Percentiles rank a stretch among this genome's conserved stretches.
Evolutionary conservation across 2,329 filamentous ascomycete genomes (phyloP).

Genomic region (Xylariomycetidae sp.): DNA sequence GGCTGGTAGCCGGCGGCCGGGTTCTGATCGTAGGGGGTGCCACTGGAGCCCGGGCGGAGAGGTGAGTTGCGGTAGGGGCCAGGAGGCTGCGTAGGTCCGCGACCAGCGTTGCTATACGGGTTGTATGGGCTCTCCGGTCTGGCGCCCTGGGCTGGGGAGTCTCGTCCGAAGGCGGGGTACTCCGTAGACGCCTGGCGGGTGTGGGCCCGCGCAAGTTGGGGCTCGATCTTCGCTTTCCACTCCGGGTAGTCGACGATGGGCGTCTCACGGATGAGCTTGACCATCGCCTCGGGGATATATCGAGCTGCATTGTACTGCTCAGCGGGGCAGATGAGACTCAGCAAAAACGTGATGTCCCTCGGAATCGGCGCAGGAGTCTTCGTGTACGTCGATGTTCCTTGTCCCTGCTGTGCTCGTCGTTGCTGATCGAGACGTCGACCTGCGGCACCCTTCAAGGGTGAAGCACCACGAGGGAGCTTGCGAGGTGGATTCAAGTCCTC

Average conservation of each 20-base stretch:
- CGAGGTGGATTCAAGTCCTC: slow-evolving; percentile 68
- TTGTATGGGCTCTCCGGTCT: slow-evolving; percentile 43
- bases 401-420: too few relatives aligned
- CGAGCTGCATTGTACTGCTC: slow-evolving; percentile 65
- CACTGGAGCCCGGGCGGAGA: slow-evolving; percentile 41
- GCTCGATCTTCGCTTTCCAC: slow-evolving; percentile 41
- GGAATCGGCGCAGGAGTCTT: slow-evolving; percentile 60
- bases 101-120: slow-evolving; percentile 26
- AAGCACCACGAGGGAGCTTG: slow-evolving; percentile 83
- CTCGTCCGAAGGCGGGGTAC: slow-evolving; percentile 26
- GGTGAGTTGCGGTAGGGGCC: slow-evolving; percentile 47
- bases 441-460: slow-evolving; percentile 85
- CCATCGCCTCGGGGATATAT: slow-evolving; percentile 65
- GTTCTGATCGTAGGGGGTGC: slow-evolving; percentile 36
- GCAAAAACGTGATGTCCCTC: slow-evolving; percentile 56
- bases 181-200: slow-evolving; percentile 38
- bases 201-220: slow-evolving; percentile 26
- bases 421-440: slow-evolving; percentile 79
- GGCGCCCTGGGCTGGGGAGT: slow-evolving; percentile 22
- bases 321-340: slow-evolving; percentile 69
- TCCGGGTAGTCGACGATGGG: slow-evolving; percentile 55
- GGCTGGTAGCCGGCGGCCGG: slow-evolving; percentile 27
- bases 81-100: slow-evolving; percentile 32
- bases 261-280: slow-evolving; percentile 64
- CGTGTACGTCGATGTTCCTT: slow-evolving; percentile 29